Evolutionary conservation across 1,139 yeast genomes (phyloP), one percentile per base, ranked within the genome.

Genomic region (Casaregolazyma lundiana): DNA sequence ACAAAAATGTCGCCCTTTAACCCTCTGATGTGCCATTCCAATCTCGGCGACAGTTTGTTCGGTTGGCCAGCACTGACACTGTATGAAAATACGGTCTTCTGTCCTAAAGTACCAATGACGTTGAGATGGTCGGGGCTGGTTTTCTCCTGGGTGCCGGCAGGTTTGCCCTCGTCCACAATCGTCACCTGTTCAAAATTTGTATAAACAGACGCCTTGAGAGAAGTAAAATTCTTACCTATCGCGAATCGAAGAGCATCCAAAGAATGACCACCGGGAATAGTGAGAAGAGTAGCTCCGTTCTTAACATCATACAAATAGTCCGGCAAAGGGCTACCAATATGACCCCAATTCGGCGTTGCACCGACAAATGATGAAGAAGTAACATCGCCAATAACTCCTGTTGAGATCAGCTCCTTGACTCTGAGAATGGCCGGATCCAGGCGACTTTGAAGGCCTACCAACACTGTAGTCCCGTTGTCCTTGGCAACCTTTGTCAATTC

Each of bases 361-460:
- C 21, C 41, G 3, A 20, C 13, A 21, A 19, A 38, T 5, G 41
- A 13, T 5, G 17, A 18, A 4, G 32, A 24, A n/a, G 18, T 19
- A 22, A 38, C 20, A 8, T 21, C 18, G 9, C 41, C 41, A 22
- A 38, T 21, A n/a, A 18, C 29, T 5, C 41, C 41, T 4, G 24
- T 16, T 8, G 21, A 15, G 29, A 38, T 24, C 4, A 22, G 18
- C n/a, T 38, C 11, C 8, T 38, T 38, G 18, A 19, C 41, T 21
- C 20, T 38, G 8, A 22, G 24, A 24, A 38, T 38, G 11, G 17
- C 34, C 6, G 41, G 41, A n/a, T 21, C 32, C 4, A 22, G 19
- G 9, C 41, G 41, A 22, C 34, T 22, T 19, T 38, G 41, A 15
- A 38, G 30, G 9, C 41, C 41, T 3, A 38, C 34, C 34, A 38